phyloP scores from a whole-genome alignment of 768 basidiomycete species.

The Psilocybe cubensis region DNA sequence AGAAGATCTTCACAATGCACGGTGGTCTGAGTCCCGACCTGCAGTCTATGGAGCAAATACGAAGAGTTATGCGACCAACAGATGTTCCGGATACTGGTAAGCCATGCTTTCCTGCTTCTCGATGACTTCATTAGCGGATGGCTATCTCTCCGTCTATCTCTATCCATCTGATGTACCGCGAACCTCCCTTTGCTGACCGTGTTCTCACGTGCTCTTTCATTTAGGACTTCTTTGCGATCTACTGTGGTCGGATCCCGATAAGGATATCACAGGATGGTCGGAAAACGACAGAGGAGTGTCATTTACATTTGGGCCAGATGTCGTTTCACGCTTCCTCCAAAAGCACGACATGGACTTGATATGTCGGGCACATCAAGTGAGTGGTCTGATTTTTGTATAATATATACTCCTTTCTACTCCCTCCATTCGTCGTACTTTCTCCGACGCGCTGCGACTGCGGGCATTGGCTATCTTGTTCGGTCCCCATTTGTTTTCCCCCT shows the following conservation, averaged over 20 bases:
- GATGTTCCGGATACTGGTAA: conserved; percentile 98
- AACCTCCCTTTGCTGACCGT: conserved; percentile 1
- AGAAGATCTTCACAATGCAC: conserved; percentile 99
- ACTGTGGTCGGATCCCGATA: conserved; percentile 99
- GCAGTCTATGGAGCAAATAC: conserved; percentile 99
- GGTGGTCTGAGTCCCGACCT: conserved; percentile 96
- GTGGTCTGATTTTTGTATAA: conserved; percentile 27
- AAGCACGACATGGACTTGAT: conserved; percentile 99
- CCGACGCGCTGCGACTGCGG: not conserved
- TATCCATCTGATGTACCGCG: no score
- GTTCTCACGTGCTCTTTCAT: not conserved
- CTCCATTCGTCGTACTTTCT: no score
- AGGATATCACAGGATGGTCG: conserved; percentile 99
- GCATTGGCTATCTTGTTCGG: not conserved
- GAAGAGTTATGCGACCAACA: conserved; percentile 97
- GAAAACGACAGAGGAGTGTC: conserved; percentile 99
- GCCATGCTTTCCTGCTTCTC: conserved; percentile 19
- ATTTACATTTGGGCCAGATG: conserved; percentile 98
- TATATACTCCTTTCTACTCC: not conserved
- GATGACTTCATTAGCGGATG: not conserved
- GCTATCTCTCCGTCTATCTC: not conserved
- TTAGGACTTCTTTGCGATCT: conserved; percentile 95
- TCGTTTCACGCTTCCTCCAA: conserved; percentile 97
- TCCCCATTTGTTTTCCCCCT: no score
- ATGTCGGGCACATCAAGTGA: conserved; percentile 95